Base-by-base conservation (phyloP, 108 stramenopile genomes). In the Fistulifera pelliculosa region DNA sequence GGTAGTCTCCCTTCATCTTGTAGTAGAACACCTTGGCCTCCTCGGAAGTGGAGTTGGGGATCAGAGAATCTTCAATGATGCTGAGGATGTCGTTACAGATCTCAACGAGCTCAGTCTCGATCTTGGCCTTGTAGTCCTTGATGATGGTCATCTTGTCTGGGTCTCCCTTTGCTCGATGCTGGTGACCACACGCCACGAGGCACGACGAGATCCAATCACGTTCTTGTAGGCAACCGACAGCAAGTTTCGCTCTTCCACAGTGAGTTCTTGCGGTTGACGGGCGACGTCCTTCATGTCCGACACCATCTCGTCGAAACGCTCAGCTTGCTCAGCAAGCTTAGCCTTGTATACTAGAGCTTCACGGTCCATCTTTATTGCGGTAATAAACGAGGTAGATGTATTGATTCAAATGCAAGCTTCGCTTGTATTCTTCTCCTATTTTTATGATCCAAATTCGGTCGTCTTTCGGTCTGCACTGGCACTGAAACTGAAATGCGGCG, bases 1-100 rank as follows among this genome's bases (percentile, higher is more conserved):
- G 96, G 88, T 99, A 99, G 70, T 99, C 99, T 18, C 98, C 99
- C 92, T 98, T 98, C 96, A 97, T 98, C 91, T 97, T 97, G 94
- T 98, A 99, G 80, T 91, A 91, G 74, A 99, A 99, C 44, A 99
- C 99, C 91, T 98, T 97, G 65, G 96, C 98, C 73, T 99, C 98
- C 66, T 96, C 94, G 41, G 90, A 80, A 13, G 90, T 84, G 54
- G 86, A 87, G 85, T 99, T 94, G 68, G 97, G 99, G 79, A 99
- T 97, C 58, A 99, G 80, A 53, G 79, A 75, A 44, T 94, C 90
- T 70, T 97, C 93, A 55, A 99, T 98, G 75, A 99, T 97, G 52
- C 71, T 62, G 28, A 90, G 68, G 70, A 99, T 98, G 63, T 99
- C 98, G 60, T 95, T 93, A 68, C 99, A 99, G 75, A 99, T 98